Percentiles rank a stretch among this genome's conserved stretches.
Conservation (phyloP, 2,329 filamentous ascomycete genomes). For the Neofusicoccum parvum region DNA sequence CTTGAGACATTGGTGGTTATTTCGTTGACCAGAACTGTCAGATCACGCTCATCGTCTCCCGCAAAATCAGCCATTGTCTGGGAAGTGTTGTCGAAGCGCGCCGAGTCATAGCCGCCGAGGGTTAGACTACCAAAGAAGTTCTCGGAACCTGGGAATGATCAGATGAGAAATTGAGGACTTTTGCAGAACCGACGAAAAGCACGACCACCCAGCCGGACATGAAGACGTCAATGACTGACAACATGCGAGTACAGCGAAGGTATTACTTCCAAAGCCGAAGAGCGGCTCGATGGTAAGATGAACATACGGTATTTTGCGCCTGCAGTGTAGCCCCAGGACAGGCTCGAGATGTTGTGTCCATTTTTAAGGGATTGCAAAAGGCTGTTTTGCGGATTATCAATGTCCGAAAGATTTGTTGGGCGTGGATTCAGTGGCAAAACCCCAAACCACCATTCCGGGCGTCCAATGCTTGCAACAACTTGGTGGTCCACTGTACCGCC, state of each 20-base stretch:
- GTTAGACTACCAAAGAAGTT: conserved; percentile 41
- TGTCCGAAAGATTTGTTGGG: background rate
- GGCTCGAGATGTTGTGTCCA: conserved; percentile 32
- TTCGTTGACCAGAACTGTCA: background rate
- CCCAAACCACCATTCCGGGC: conserved; percentile 25
- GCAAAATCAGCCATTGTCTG: conserved; percentile 27
- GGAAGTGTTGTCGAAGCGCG: conserved; percentile 30
- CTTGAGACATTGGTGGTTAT: background rate
- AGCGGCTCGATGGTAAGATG: background rate
- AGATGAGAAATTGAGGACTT: background rate
- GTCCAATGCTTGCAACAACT: background rate
- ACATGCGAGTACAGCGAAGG: background rate
- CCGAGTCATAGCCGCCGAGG: conserved; percentile 43
- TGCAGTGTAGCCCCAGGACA: conserved; percentile 42
- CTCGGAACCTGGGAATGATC: background rate
- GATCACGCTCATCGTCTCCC: background rate
- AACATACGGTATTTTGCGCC: conserved; percentile 32
- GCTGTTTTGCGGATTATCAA: background rate
- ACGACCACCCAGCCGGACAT: no score
- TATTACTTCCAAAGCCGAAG: background rate
- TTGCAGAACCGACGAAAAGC: no score
- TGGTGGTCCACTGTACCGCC: background rate
- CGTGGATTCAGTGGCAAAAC: conserved; percentile 28
- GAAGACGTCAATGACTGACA: no score
- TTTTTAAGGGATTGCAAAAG: conserved; percentile 2